Evolutionary conservation across 805 yeast genomes (phyloP).

Genomic region (Monosporozyma servazzii): DNA sequence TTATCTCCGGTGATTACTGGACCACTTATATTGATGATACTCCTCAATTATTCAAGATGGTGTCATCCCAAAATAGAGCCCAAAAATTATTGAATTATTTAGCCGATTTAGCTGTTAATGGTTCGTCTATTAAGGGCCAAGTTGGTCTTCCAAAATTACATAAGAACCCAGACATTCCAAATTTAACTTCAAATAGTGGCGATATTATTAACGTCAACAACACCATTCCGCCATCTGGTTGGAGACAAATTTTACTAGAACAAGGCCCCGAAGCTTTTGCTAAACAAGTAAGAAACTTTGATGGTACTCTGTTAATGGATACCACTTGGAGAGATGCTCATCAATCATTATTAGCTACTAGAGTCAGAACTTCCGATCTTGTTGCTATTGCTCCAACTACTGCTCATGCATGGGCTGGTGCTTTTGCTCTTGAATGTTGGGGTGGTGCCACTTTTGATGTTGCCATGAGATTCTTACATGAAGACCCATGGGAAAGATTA

Average conservation of each 20-base stretch:
- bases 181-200: conserved; percentile 53
- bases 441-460: conserved; percentile 99
- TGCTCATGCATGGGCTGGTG: conserved; percentile 79
- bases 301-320: conserved; percentile 91
- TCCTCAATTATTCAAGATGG: conserved; percentile 90
- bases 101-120: conserved; percentile 92
- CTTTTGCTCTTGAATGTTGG: conserved; percentile 98
- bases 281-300: conserved; percentile 67
- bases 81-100: conserved; percentile 84
- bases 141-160: conserved; percentile 79
- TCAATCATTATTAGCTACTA: conserved; percentile 93
- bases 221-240: conserved; percentile 60
- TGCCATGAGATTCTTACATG: conserved; percentile 95
- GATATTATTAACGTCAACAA: conserved; percentile 48
- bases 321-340: conserved; percentile 99
- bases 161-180: conserved; percentile 70
- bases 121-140: conserved; percentile 94
- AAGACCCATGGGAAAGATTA: conserved; percentile 97
- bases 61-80: conserved; percentile 92
- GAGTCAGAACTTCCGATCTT: conserved; percentile 91
- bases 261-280: conserved; percentile 90
- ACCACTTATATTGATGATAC: conserved; percentile 98
- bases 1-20: conserved; percentile 86
- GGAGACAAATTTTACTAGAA: conserved; percentile 81
- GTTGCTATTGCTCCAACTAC: conserved; percentile 90